Percentiles rank a stretch among this genome's conserved stretches.
These are phyloP conservation scores for Camelina sativa DNA, from an alignment of 345 rosid species.

Conservation along the genomic window DNA sequence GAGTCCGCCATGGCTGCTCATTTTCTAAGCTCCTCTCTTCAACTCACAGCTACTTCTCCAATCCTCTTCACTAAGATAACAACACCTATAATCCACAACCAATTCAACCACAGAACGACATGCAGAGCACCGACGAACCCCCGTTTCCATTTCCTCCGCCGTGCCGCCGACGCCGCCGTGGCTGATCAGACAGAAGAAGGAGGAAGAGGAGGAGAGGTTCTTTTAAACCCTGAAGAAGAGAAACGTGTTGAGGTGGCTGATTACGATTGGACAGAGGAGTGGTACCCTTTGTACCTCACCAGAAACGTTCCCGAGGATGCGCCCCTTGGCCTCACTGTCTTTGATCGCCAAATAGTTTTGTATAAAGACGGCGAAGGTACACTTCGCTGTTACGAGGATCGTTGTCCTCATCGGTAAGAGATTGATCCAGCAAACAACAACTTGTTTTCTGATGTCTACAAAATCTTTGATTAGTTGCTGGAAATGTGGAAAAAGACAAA, in stretches of 20 bases:
- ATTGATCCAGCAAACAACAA: background rate
- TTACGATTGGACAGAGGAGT: slow-evolving; percentile 88
- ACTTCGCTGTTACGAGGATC: slow-evolving; percentile 77
- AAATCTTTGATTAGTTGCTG: too few relatives aligned
- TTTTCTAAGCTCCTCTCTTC: slow-evolving; percentile 36
- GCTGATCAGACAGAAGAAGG: slow-evolving; percentile 30
- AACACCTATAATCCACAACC: slow-evolving; percentile 11
- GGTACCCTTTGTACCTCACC: slow-evolving; percentile 91
- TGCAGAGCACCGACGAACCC: slow-evolving; percentile 17
- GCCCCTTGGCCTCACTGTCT: slow-evolving; percentile 88
- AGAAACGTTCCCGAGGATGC: slow-evolving; percentile 85
- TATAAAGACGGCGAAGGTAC: slow-evolving; percentile 74
- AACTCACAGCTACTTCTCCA: slow-evolving; percentile 34
- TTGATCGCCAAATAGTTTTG: slow-evolving; percentile 78
- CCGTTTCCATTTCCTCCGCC: slow-evolving; percentile 38
- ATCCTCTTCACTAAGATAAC: slow-evolving; percentile 28
- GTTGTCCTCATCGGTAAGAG: slow-evolving; percentile 87
- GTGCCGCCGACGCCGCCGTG: slow-evolving; percentile 23
- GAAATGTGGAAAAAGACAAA: background rate
- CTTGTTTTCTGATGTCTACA: background rate
- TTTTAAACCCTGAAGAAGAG: slow-evolving; percentile 48
- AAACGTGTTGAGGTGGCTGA: slow-evolving; percentile 50
- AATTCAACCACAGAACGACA: slow-evolving; percentile 28
- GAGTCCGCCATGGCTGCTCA: slow-evolving; percentile 37
- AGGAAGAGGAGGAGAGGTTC: slow-evolving; percentile 48